Evolutionary conservation across 768 basidiomycete species (phyloP), one percentile per base, ranked within the genome.

Genomic region (Punctularia strigosozonata): DNA sequence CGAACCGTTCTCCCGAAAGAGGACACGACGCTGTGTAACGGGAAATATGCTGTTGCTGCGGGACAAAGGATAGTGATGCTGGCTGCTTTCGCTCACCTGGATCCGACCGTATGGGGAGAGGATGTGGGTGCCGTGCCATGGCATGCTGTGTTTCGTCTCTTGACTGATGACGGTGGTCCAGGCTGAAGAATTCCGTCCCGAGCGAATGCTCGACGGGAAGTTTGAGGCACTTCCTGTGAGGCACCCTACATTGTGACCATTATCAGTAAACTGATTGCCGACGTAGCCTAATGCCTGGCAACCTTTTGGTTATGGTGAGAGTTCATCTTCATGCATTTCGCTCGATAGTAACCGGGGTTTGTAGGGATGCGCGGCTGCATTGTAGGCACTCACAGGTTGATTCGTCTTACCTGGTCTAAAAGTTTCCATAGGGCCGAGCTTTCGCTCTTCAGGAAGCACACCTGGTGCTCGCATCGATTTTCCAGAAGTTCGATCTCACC

Each of bases 401-500:
- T 31, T n/a, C 17, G 13, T 2, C 25, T 22, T 22, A 25, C 26
- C 37, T 28, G 13, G 23, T n/a, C n/a, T n/a, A n/a, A n/a, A n/a
- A 36, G 18, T 33, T 28, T 15, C 15, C 36, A 6, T 23, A 56
- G 44, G 66, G 66, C 6, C 58, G 69, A 6, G 59, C 66, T 1
- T 64, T 72, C 32, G 68, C 69, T 0, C 65, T 62, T 64, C 68
- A 71, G 47, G 69, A 71, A 49, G 61, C 65, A 7, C 44, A 54
- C 19, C 59, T 71, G 38, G 60, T 61, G 15, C 51, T 70, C 33
- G 60, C 62, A 1, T 52, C 55, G 30, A 45, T 70, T 23, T 46
- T 70, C 40, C 68, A 70, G 46, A 61, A 59, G 38, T 70, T 72
- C 51, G 67, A 72, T 42, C 52, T 70, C 24, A 52, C 54, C 6